Evolutionary conservation across 1,284 basidiomycete species (phyloP).

Genomic region (Limonomyces culmigenus): DNA sequence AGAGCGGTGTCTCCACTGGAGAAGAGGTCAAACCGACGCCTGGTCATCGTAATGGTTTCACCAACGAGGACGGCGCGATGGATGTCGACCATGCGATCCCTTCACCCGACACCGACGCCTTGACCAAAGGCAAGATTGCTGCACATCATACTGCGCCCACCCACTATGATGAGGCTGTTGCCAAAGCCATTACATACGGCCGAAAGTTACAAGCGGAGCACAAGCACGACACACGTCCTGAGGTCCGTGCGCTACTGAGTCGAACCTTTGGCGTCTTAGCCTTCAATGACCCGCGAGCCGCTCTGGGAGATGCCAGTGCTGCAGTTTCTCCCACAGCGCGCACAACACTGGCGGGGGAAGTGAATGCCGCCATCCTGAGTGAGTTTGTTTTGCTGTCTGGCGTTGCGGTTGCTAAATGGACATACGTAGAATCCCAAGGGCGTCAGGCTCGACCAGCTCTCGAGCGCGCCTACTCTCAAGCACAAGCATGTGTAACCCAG

Average conservation of each 20-base stretch:
- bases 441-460: conserved; percentile 51
- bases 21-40: conserved; percentile 16
- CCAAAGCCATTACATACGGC: conserved; percentile 51
- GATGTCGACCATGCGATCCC: conserved; percentile 21
- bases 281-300: conserved; percentile 53
- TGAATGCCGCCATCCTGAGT: conserved; percentile 73
- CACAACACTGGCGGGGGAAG: conserved; percentile 48
- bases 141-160: conserved; percentile 12
- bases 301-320: conserved; percentile 42
- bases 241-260: conserved; percentile 47
- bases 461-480: conserved; percentile 61
- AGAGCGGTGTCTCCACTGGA: conserved; percentile 35
- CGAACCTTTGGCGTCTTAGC: conserved; percentile 65
- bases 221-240: conserved; percentile 36
- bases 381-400: conserved; percentile 13
- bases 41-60: conserved; percentile 12
- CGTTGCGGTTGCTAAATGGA: conserved; percentile 5
- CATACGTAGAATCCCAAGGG: conserved; percentile 65
- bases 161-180: conserved; percentile 38
- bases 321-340: conserved; percentile 52
- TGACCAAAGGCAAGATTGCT: conserved; percentile 2
- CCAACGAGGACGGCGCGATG: conserved; percentile 18
- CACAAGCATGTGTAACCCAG: conserved; percentile 43
- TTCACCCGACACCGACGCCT: conserved; percentile 9
- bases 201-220: conserved; percentile 52